Conservation (phyloP, 2,329 filamentous ascomycete species). For the Reticulascus tulasneorum region DNA sequence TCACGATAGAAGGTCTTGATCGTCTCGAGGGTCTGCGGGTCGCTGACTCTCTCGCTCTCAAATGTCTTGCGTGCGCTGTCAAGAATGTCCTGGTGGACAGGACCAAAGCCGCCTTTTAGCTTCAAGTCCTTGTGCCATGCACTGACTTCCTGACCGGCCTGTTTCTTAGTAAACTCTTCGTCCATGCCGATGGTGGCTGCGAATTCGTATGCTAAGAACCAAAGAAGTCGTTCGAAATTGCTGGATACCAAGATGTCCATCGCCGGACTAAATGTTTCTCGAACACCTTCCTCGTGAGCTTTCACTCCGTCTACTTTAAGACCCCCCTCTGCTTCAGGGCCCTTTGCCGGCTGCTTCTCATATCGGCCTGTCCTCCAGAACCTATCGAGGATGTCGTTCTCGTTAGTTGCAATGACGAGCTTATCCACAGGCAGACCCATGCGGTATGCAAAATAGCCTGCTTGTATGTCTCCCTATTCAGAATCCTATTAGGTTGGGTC, state of each 20-base stretch:
- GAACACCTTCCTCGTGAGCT: constrained; percentile 70
- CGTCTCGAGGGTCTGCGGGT: constrained; percentile 64
- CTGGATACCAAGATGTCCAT: constrained; percentile 97
- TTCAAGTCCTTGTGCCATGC: constrained; percentile 80
- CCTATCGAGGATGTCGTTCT: constrained; percentile 93
- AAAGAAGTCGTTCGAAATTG: constrained; percentile 94
- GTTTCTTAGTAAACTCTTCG: constrained; percentile 61
- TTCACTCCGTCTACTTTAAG: constrained; percentile 59
- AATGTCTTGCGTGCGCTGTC: constrained; percentile 69
- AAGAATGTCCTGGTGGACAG: constrained; percentile 71
- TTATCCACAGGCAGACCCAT: constrained; percentile 89
- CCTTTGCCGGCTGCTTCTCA: constrained; percentile 72
- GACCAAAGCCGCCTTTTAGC: constrained; percentile 71
- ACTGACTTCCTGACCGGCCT: constrained; percentile 71
- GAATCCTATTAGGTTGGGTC: constrained; percentile 1
- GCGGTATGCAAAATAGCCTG: constrained; percentile 84
- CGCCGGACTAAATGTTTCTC: constrained; percentile 87
- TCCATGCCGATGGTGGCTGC: constrained; percentile 57
- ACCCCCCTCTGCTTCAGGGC: constrained; percentile 56
- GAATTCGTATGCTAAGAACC: constrained; percentile 82
- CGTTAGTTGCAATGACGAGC: constrained; percentile 90
- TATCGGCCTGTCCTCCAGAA: constrained; percentile 92
- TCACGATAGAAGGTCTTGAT: constrained; percentile 54
- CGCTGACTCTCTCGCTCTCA: constrained; percentile 70
- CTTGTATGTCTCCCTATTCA: constrained; percentile 89